A percentile compares a stretch with the other conserved stretches of the same genome.
phyloP scores from a whole-genome alignment of 192 early-diverging fungal species.

The Linderina pennispora region DNA sequence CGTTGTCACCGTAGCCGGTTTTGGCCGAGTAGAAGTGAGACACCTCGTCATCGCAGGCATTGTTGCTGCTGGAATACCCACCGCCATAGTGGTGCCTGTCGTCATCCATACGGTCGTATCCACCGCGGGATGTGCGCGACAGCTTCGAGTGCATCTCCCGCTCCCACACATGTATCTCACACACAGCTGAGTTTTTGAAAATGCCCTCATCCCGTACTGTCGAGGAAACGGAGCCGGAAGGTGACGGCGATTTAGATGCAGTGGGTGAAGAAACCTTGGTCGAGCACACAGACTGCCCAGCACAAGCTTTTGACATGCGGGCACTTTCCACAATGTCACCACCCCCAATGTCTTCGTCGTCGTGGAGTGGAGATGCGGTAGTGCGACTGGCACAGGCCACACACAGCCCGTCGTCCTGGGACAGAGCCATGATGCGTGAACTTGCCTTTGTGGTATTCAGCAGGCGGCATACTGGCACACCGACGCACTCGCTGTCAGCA shows the following conservation, averaged over 20 bases:
- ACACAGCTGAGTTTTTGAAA: constrained; percentile 19
- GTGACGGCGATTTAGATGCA: background rate
- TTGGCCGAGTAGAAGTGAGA: constrained; percentile 22
- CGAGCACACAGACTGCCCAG: no score
- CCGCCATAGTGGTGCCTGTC: no score
- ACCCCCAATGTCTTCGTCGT: no score
- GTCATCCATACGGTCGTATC: constrained; percentile 23
- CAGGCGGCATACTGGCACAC: no score
- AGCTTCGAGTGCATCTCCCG: constrained; percentile 30
- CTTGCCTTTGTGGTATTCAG: no score
- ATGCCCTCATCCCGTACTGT: constrained; percentile 3
- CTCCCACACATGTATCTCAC: constrained; percentile 29
- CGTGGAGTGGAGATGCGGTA: no score
- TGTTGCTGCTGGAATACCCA: constrained; percentile 14
- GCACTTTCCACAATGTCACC: no score
- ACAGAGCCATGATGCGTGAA: background rate
- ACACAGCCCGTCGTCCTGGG: background rate
- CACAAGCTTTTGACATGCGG: background rate
- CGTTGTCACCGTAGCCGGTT: no score
- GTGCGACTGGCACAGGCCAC: background rate
- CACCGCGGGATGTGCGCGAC: constrained; percentile 3
- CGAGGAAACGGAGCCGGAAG: background rate
- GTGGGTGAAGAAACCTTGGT: no score
- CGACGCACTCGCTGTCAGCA: no score
- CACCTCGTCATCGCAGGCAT: constrained; percentile 8